These are phyloP conservation scores for Casuarina equisetifolia DNA, from an alignment of 306 rosid genomes.

Conservation along the genomic window DNA sequence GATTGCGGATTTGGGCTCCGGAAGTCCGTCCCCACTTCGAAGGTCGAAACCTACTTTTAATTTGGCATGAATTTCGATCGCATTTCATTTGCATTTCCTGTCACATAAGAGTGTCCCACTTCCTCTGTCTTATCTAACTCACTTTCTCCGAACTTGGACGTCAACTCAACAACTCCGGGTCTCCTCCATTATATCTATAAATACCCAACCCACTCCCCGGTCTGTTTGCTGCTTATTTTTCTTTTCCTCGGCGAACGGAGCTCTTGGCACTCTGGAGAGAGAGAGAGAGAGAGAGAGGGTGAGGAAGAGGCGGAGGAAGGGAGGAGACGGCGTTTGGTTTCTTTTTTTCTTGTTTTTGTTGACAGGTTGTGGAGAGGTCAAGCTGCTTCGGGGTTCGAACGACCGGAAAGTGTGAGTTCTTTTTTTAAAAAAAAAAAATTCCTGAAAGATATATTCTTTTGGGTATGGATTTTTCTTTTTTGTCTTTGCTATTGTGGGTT, in stretches of 20 bases:
- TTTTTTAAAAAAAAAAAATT: too few species aligned
- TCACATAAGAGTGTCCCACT: too few species aligned
- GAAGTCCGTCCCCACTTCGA: constrained; percentile 27
- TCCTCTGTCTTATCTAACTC: background rate
- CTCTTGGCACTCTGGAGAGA: constrained; percentile 25
- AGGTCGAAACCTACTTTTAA: constrained; percentile 27
- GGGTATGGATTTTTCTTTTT: background rate
- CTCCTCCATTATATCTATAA: constrained; percentile 39
- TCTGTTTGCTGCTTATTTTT: constrained; percentile 4
- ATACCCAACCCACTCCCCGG: constrained; percentile 25
- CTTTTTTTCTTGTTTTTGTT: constrained; percentile 7
- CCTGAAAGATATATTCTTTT: background rate
- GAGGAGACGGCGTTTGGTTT: background rate
- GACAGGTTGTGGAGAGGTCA: constrained; percentile 26
- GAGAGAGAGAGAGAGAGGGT: constrained; percentile 27
- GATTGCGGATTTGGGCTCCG: constrained; percentile 17
- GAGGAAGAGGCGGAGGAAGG: background rate
- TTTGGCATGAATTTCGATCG: constrained; percentile 28
- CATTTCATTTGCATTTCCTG: constrained; percentile 24
- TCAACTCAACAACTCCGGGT: constrained; percentile 32
- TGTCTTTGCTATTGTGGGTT: background rate
- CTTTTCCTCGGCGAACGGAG: constrained; percentile 14
- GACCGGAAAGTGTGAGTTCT: constrained; percentile 38
- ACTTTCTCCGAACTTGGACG: constrained; percentile 25
- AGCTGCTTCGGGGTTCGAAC: constrained; percentile 17